Evolutionary conservation across 208 protist genomes (phyloP).

Genomic region (Trypanosoma vivax): DNA sequence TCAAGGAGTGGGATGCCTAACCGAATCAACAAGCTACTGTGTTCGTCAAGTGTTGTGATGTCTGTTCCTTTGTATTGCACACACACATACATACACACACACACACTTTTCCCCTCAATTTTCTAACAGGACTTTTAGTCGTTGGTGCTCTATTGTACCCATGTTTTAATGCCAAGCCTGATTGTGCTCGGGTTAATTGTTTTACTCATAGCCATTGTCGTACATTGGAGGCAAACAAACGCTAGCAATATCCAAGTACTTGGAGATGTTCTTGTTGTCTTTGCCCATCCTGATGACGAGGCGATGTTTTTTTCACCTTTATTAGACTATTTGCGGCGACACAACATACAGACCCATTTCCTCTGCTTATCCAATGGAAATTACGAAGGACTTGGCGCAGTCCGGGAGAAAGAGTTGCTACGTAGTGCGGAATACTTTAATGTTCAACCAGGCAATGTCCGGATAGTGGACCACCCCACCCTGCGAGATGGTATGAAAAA

Average conservation of each 20-base stretch:
- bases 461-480: slow-evolving; percentile 69
- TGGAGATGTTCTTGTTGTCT: slow-evolving; percentile 84
- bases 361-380: slow-evolving; percentile 94
- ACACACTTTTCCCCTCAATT: slow-evolving; percentile 2
- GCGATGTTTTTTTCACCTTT: slow-evolving; percentile 90
- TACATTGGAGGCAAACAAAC: slow-evolving; percentile 38
- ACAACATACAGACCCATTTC: slow-evolving; percentile 59
- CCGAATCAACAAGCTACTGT: too few species aligned
- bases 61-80: too few species aligned
- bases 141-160: too few species aligned
- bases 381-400: slow-evolving; percentile 59
- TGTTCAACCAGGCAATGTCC: slow-evolving; percentile 37
- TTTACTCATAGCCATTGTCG: slow-evolving; percentile 20
- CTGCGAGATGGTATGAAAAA: slow-evolving; percentile 86
- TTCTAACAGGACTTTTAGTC: background rate
- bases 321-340: slow-evolving; percentile 34
- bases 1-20: too few species aligned
- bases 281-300: slow-evolving; percentile 90
- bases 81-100: too few species aligned
- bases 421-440: slow-evolving; percentile 74
- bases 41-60: too few species aligned
- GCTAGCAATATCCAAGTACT: slow-evolving; percentile 22
- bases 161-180: slow-evolving; percentile 8
- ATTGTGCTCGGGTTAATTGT: slow-evolving; percentile 10
- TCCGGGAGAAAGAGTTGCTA: slow-evolving; percentile 82